Percentiles rank a stretch among this genome's conserved stretches.
phyloP scores from a whole-genome alignment of 306 rosid species.

The Sicyos edulis region DNA sequence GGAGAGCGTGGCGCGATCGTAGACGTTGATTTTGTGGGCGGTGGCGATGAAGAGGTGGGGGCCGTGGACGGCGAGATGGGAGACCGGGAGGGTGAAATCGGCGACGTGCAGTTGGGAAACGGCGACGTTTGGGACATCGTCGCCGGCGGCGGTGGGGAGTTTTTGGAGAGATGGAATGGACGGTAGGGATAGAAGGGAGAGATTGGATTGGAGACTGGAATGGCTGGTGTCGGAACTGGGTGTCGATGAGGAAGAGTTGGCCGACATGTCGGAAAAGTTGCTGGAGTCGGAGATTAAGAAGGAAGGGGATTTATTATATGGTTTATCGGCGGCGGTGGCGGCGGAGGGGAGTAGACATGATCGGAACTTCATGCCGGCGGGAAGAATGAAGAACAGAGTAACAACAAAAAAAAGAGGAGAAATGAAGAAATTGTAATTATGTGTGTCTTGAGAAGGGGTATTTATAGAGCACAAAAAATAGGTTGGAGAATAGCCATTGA shows the following conservation, averaged over 20 bases:
- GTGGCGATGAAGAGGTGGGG: conserved; percentile 63
- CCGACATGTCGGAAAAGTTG: conserved; percentile 29
- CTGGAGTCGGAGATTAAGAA: conserved; percentile 26
- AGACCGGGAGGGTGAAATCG: conserved; percentile 43
- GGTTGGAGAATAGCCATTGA: not conserved
- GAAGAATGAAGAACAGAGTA: not conserved
- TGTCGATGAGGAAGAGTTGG: conserved; percentile 15
- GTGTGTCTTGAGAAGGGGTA: not conserved
- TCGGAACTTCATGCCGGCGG: conserved; percentile 31
- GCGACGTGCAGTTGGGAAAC: conserved; percentile 37
- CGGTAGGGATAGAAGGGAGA: conserved; percentile 69
- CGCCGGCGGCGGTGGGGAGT: too few relatives aligned
- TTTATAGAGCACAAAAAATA: not conserved
- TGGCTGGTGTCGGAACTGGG: conserved; percentile 23
- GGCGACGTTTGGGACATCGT: conserved; percentile 24
- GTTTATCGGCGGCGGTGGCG: conserved; percentile 19
- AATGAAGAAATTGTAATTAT: not conserved
- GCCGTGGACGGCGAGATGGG: conserved; percentile 50
- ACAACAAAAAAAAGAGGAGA: too few relatives aligned
- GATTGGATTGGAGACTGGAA: conserved; percentile 38
- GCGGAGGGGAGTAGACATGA: conserved; percentile 31
- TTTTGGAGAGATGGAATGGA: conserved; percentile 73
- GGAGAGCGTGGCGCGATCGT: conserved; percentile 36
- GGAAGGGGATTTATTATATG: too few relatives aligned
- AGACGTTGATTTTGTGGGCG: conserved; percentile 57